A percentile compares a stretch with the other conserved stretches of the same genome.
These are phyloP conservation scores for Yamadazyma triangularis DNA, from an alignment of 1,139 yeast genomes.

Conservation along the genomic window DNA sequence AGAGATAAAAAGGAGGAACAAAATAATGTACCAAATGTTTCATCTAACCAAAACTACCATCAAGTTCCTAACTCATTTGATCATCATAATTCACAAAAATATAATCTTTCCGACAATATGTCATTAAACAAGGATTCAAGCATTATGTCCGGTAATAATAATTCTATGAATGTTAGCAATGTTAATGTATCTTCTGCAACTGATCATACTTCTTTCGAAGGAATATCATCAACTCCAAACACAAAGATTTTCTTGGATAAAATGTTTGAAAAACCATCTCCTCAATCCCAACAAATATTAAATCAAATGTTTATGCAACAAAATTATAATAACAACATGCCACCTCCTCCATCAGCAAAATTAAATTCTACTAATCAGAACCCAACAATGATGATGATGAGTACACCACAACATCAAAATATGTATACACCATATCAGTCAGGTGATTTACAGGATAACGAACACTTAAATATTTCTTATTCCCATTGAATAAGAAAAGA, in stretches of 20 bases:
- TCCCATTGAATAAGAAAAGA: no score
- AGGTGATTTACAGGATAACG: background rate
- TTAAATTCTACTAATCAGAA: background rate
- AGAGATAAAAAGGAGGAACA: background rate
- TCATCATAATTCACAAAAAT: constrained; percentile 3
- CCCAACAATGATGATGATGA: constrained; percentile 36
- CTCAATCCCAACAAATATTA: constrained; percentile 21
- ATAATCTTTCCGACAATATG: constrained; percentile 1
- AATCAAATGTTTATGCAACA: constrained; percentile 19
- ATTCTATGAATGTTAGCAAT: constrained; percentile 22
- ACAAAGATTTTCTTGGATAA: constrained; percentile 38
- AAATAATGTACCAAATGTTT: constrained; percentile 1
- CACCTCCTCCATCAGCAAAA: constrained; percentile 16
- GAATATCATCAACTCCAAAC: constrained; percentile 39
- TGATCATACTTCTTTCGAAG: constrained; percentile 19
- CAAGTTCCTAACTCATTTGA: background rate
- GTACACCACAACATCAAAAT: constrained; percentile 40
- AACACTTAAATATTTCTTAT: background rate
- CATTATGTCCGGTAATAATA: constrained; percentile 22
- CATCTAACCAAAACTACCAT: background rate
- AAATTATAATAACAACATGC: constrained; percentile 21
- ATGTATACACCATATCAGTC: constrained; percentile 10
- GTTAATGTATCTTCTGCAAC: constrained; percentile 18
- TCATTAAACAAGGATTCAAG: constrained; percentile 17
- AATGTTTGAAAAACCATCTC: constrained; percentile 38